phyloP scores from a whole-genome alignment of 306 rosid genomes.

The Quercus parvula region DNA sequence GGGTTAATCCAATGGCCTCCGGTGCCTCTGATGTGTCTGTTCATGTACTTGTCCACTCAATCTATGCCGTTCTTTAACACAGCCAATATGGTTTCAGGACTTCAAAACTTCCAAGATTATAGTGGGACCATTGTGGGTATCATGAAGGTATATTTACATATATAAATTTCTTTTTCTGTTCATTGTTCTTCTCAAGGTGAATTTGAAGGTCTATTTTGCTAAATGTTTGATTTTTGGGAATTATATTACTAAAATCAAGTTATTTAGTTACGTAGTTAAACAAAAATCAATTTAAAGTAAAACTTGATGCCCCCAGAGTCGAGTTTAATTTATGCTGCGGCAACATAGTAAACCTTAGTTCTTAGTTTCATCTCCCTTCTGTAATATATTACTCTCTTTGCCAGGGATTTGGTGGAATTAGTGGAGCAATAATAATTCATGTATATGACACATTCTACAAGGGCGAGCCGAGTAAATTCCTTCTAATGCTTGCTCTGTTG shows the following conservation, averaged over 20 bases:
- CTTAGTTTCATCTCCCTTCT: too few relatives aligned
- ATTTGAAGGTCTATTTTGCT: too few relatives aligned
- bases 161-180: too few relatives aligned
- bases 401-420: conserved; percentile 86
- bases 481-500: conserved; percentile 65
- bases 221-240: too few relatives aligned
- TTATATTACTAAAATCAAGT: too few relatives aligned
- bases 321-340: too few relatives aligned
- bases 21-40: conserved; percentile 59
- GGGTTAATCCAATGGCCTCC: conserved; percentile 61
- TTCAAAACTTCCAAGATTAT: conserved; percentile 55
- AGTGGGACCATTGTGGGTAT: conserved; percentile 84
- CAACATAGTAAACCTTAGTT: too few relatives aligned
- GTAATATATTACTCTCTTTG: too few relatives aligned
- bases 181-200: too few relatives aligned
- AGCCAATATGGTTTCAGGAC: conserved; percentile 62
- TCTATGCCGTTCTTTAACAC: conserved; percentile 72
- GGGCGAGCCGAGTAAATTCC: conserved; percentile 56
- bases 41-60: conserved; percentile 45
- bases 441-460: conserved; percentile 48
- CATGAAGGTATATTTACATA: conserved; percentile 50
- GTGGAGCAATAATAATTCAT: conserved; percentile 83
- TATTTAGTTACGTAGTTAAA: too few relatives aligned
- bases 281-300: too few relatives aligned
- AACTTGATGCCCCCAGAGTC: too few relatives aligned